Percentiles rank a stretch among this genome's conserved stretches.
Conservation (phyloP, 345 rosid species). For the Gossypium thurberi region DNA sequence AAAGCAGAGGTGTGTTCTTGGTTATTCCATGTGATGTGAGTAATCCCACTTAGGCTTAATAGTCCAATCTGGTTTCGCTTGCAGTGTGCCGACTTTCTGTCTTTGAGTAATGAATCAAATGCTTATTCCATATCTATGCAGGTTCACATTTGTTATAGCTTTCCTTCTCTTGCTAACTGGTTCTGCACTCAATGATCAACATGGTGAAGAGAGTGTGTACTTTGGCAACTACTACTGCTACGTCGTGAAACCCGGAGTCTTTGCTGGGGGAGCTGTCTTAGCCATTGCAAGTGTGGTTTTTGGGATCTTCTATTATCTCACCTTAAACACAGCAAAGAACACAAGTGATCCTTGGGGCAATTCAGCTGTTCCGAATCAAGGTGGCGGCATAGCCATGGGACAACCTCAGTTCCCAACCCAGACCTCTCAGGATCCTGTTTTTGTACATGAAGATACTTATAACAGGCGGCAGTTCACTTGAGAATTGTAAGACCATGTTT, state of each 20-base stretch:
- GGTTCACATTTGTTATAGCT: constrained; percentile 82
- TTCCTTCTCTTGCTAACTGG: constrained; percentile 81
- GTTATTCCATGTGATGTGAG: not conserved
- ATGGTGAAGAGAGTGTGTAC: constrained; percentile 43
- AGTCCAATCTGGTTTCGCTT: not conserved
- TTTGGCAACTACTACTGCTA: constrained; percentile 59
- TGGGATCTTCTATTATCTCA: constrained; percentile 64
- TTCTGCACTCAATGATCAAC: constrained; percentile 75
- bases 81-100: not conserved
- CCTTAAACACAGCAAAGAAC: constrained; percentile 40
- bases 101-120: not conserved
- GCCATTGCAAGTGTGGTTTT: constrained; percentile 51
- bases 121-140: constrained; percentile 17
- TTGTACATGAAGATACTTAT: constrained; percentile 81
- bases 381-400: constrained; percentile 69
- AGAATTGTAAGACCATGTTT: not conserved
- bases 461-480: constrained; percentile 74
- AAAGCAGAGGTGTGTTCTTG: not conserved
- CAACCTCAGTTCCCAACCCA: constrained; percentile 63
- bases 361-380: constrained; percentile 26
- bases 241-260: constrained; percentile 80
- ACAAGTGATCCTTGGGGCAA: constrained; percentile 20
- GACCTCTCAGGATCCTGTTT: constrained; percentile 55
- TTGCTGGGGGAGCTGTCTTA: constrained; percentile 64
- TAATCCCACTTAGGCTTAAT: not conserved